Evolutionary conservation across 768 basidiomycete species (phyloP).

Genomic region (Lepiota brunneoincarnata): DNA sequence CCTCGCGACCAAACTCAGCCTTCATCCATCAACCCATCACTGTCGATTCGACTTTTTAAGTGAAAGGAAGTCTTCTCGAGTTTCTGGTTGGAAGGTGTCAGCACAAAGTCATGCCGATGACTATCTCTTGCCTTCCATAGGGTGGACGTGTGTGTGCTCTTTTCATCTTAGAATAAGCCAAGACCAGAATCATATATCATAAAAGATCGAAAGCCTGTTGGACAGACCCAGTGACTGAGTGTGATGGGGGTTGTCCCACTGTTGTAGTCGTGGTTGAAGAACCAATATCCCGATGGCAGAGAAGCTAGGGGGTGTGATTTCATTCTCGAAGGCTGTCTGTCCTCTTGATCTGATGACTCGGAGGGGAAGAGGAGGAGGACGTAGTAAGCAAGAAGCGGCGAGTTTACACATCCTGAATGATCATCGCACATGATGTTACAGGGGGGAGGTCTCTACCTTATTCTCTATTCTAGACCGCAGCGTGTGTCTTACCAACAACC

Average conservation of each 20-base stretch:
- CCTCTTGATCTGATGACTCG: slow-evolving; percentile 4
- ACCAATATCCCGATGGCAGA: slow-evolving; percentile 8
- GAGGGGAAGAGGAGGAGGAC: not conserved
- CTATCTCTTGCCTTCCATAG: not conserved
- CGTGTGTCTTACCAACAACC: no score
- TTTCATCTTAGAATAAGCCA: not conserved
- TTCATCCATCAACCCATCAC: slow-evolving; percentile 10
- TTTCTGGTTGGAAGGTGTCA: slow-evolving; percentile 10
- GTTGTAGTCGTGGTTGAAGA: not conserved
- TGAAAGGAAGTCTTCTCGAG: slow-evolving; percentile 4
- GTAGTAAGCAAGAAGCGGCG: no score
- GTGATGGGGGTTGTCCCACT: not conserved
- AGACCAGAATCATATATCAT: slow-evolving; percentile 4
- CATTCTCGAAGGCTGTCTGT: not conserved
- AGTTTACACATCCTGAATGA: no score
- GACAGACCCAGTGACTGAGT: not conserved
- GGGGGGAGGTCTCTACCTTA: no score
- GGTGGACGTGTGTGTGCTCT: not conserved
- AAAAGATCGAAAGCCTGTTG: not conserved
- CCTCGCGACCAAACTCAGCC: slow-evolving; percentile 9
- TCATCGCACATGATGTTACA: no score
- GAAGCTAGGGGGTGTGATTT: slow-evolving; percentile 1
- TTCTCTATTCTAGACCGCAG: no score
- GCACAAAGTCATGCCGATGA: slow-evolving; percentile 1
- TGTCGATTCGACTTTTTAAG: not conserved